A percentile compares a stretch with the other conserved stretches of the same genome.
Evolutionary conservation across 345 rosid genomes (phyloP).

Genomic region (Populus ilicifolia): DNA sequence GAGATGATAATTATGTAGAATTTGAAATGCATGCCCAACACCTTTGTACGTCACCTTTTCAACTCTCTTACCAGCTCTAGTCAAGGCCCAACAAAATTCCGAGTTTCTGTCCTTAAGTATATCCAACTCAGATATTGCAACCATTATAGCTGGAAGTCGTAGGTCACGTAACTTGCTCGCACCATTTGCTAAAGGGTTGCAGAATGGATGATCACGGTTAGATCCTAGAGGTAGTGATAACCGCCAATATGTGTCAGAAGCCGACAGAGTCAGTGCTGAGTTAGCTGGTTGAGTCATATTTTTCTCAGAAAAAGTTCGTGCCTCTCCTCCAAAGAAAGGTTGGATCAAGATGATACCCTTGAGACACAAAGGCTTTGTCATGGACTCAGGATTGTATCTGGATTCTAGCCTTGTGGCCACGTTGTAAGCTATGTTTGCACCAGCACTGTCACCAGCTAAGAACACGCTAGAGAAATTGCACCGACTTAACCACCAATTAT

Average conservation of each 20-base stretch:
- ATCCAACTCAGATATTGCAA: constrained; percentile 39
- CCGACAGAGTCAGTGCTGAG: constrained; percentile 23
- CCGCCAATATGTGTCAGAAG: constrained; percentile 27
- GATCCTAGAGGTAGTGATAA: constrained; percentile 20
- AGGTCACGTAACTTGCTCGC: constrained; percentile 4
- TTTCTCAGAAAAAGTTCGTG: constrained; percentile 20
- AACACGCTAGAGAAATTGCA: constrained; percentile 16
- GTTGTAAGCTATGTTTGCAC: constrained; percentile 29
- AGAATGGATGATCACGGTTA: constrained; percentile 28
- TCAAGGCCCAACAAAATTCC: constrained; percentile 52
- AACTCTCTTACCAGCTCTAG: constrained; percentile 48
- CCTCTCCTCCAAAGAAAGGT: constrained; percentile 27
- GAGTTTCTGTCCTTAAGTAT: constrained; percentile 55
- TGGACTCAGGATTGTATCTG: constrained; percentile 1
- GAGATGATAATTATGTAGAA: constrained; percentile 39
- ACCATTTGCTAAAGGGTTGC: constrained; percentile 23
- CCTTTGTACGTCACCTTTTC: constrained; percentile 54
- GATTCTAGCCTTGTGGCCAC: constrained; percentile 15
- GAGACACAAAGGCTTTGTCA: constrained; percentile 10
- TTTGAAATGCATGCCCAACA: constrained; percentile 76
- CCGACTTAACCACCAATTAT: constrained; percentile 26
- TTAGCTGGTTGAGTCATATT: constrained; percentile 11
- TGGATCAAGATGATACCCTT: constrained; percentile 27
- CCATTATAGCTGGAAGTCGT: constrained; percentile 9
- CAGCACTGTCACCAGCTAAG: constrained; percentile 28